Evolutionary conservation across 225 moss, liverwort and hornwort species (phyloP), one percentile per base, ranked within the genome.

Genomic region (Physcomitrellopsis africana): DNA sequence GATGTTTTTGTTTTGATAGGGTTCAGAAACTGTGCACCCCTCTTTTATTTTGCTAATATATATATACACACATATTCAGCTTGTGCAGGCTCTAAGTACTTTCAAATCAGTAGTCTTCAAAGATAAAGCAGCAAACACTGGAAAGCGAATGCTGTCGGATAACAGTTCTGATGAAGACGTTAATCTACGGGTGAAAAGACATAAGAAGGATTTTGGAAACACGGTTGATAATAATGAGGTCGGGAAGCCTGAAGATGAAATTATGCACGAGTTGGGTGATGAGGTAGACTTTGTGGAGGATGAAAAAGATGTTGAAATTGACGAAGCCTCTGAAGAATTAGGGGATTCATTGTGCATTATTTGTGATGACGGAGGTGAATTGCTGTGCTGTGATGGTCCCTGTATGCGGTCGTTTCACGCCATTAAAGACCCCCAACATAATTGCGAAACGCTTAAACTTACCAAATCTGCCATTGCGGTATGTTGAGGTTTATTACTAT

Each of bases 361-460:
- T 44, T 89, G 89, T 77, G 89, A 89, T 62, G 89, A 89, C 59
- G 89, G 89, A 37, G 89, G 89, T 32, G 17, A 7, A 23, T 63
- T 89, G 32, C 83, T 89, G 53, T 86, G 82, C 58, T 89, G 89
- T 63, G 89, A 89, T 70, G 89, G 89, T 76, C 89, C 89, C 26
- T 89, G 89, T 41, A 73, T 86, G 86, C 89, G 89, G 75, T 84
- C 89, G 32, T 89, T 82, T 70, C 89, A 89, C 78, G 81, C 89
- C n/a, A 59, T 69, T 41, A 27, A 0, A 14, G n/a, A 24, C 59
- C 0, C 0, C 0, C 0, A 13, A 0, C 37, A 45, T 20, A 8
- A 72, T 0, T 89, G 89, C 62, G 11, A 4, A 47, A 57, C 81
- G n/a, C 77, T 89, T 67, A 37, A 79, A 7, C 74, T 78, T 65